A percentile compares a stretch with the other conserved stretches of the same genome.
Conservation (phyloP, 225 moss, liverwort and hornwort genomes). For the Asterella californica region DNA sequence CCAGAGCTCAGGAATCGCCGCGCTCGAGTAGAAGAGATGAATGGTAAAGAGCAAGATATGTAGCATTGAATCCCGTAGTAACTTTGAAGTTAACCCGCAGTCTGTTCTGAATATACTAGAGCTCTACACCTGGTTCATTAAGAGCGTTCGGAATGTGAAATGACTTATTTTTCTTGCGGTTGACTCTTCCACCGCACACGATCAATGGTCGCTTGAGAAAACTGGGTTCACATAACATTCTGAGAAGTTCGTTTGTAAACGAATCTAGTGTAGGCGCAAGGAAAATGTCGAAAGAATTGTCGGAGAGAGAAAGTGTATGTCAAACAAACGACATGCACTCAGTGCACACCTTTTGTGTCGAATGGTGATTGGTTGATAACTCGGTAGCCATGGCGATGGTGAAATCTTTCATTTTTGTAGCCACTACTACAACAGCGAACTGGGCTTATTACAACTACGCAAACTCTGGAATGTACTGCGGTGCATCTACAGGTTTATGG, state of each 20-base stretch:
- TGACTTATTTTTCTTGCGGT: neutral
- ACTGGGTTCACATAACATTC: neutral
- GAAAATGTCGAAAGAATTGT: neutral
- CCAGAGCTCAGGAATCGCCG: neutral
- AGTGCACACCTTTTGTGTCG: too few species aligned
- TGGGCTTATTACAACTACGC: slow-evolving; percentile 87
- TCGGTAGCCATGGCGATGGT: neutral
- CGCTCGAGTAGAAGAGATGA: neutral
- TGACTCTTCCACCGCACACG: neutral
- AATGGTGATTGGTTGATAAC: too few species aligned
- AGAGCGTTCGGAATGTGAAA: neutral
- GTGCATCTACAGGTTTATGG: slow-evolving; percentile 82
- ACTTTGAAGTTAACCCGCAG: neutral
- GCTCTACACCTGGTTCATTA: neutral
- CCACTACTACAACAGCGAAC: slow-evolving; percentile 76
- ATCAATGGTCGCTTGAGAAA: too few species aligned
- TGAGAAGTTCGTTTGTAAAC: neutral
- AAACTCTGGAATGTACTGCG: slow-evolving; percentile 75
- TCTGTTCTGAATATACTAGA: neutral
- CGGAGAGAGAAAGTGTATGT: neutral
- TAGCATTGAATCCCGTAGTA: neutral
- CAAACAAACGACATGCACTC: too few species aligned
- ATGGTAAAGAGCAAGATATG: slow-evolving; percentile 28
- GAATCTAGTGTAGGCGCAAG: neutral
- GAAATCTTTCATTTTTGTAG: slow-evolving; percentile 29